Evolutionary conservation across 306 rosid species (phyloP), one percentile per base, ranked within the genome.

Genomic region (Vicia faba): DNA sequence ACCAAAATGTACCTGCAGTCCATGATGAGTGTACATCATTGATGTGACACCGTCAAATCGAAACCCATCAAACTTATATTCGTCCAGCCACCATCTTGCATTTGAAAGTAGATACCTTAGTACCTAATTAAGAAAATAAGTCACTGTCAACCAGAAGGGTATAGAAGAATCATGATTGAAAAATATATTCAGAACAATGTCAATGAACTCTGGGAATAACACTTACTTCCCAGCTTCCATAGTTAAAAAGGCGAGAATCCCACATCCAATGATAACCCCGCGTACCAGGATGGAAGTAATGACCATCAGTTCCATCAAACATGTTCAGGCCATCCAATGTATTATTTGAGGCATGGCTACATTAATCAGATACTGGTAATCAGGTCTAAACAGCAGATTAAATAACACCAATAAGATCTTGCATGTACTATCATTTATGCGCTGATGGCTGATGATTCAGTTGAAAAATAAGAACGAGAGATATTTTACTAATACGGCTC

Each of bases 181-280:
- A 26, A 54, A 66, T 41, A 43, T 8, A 43, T 45, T 41, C 71
- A 64, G 9, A 64, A 51, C 56, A 45, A 45, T 53, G 38, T 18
- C 18, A 45, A 19, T 15, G 16, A 69, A 57, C 63, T 64, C 39
- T 61, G 16, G 59, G 58, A 69, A 75, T 60, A 69, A 58, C 53
- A 68, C 91, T 60, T 85, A 95, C 99, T 88, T 95, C 99, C 99
- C 99, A 95, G 82, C 92, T 90, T 86, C 97, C 99, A 77, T 95
- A 95, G 78, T 95, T 95, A 68, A 95, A 95, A 83, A 95, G 95
- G 67, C 99, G 99, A 84, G 99, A 95, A 68, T 95, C 99, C 99
- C 99, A 95, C 95, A 95, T 86, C 99, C 99, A 95, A 74, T 95
- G 99, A 84, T 95, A 85, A 71, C 99, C 99, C 20, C 95, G 96